Evolutionary conservation across 1,139 yeast genomes (phyloP), one percentile per base, ranked within the genome.

Genomic region (Eremothecium coryli): DNA sequence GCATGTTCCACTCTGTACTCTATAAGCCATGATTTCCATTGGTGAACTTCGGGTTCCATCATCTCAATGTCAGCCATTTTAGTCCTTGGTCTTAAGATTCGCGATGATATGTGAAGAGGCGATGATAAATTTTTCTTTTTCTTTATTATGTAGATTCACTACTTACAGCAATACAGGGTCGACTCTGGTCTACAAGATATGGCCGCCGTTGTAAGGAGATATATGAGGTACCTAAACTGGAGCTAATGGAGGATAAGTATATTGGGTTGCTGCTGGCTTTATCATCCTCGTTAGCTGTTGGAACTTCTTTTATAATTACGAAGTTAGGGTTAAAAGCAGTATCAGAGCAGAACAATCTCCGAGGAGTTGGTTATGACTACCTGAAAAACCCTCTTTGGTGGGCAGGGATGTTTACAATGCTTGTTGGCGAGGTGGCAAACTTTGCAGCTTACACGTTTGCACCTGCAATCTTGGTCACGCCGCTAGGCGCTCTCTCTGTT

Each of bases 401-500:
- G 86, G 85, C 93, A 0, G 96, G 96, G 11, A 85, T 86, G 72
- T 52, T 76, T 23, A 75, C 93, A 36, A 86, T 85, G 96, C 94
- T 93, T 2, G 61, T 85, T 23, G 96, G 96, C 4, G 96, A 85
- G 56, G 64, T 85, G 31, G 95, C 95, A 38, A 85, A 85, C 57
- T 85, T 85, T 57, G 95, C 95, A 9, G 96, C 96, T 1, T 85
- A 85, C 54, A 86, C 95, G 1, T 85, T 85, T 68, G 95, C 96
- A 0, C 95, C 95, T 2, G 94, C 95, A 1, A 82, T 86, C 44
- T 62, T 85, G 48, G 95, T 85, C 28, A 86, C 95, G 3, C 96
- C 95, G 2, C 66, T 85, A 38, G 96, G 96, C 8, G 96, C 96
- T 0, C 64, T 85, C 23, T 76, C 88, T 2, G 96, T 85, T 23